Base-by-base conservation (phyloP, 257 asterid species). In the Solanum rostratum region DNA sequence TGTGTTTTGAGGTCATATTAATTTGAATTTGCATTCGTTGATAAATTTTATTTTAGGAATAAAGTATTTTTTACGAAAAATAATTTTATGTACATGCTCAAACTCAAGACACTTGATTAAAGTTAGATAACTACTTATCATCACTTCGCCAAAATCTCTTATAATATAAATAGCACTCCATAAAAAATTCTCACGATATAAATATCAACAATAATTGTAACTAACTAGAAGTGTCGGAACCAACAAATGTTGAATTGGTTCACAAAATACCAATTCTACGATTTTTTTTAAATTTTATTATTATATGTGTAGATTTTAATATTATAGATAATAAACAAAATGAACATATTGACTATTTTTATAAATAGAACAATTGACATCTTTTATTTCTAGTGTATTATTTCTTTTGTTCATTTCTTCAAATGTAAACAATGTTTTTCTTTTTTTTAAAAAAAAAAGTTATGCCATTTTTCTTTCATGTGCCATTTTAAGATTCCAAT, bases 71-170 rank as follows among this genome's bases (percentile, higher is more conserved):
- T 1, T 49, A 49, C 0, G 4, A 6, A 22, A 22, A 10, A 3
- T 4, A 3, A 55, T 55, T 55, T 55, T 5, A 20, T 8, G 8
- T 20, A 18, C 24, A 54, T 18, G 2, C 1, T 57, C 1, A 1
- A 57, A 10, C 2, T 9, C 1, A 2, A 59, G 0, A 59, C 0
- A 3, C 22, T 22, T n/a, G 4, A n/a, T 59, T 59, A 10, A 59
- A 2, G 4, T 2, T 24, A 13, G 3, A 62, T 0, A 15, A 62
- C 0, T 24, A 62, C 10, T 62, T 62, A 62, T 22, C 3, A 22
- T 15, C 15, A 11, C 4, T 24, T 60, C 15, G 11, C 3, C 1
- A 33, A 33, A 33, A 33, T 33, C 6, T 3, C 39, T 33, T 5
- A 0, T 33, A 5, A 33, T 33, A 33, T 33, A 33, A 33, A 33